Evolutionary conservation across 768 basidiomycete genomes (phyloP), one percentile per base, ranked within the genome.

Genomic region (Cyathus striatus): DNA sequence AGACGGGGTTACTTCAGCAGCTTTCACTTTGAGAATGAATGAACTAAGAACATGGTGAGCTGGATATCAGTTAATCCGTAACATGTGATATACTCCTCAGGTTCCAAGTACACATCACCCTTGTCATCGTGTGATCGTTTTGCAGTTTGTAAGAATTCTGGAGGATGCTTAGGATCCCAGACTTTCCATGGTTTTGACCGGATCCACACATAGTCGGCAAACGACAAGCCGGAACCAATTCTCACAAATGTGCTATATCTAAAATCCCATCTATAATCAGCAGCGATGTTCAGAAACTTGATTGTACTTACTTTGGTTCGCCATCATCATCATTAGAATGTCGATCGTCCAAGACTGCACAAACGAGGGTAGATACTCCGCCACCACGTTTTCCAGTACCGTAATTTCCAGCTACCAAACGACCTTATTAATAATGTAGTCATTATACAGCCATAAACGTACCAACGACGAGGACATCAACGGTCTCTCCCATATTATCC

Each of bases 401-500:
- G 56, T 90, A 97, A 55, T 90, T 87, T 1, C 86, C 95, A 44
- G 78, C 91, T 90, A 32, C 23, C 18, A 17, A 14, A 17, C 9
- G 4, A 24, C n/a, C n/a, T n/a, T n/a, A n/a, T n/a, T n/a, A n/a
- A n/a, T n/a, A n/a, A n/a, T n/a, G n/a, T n/a, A n/a, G n/a, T n/a
- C n/a, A n/a, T n/a, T n/a, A n/a, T n/a, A 6, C 4, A 33, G 23
- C 9, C 5, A 26, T 7, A 24, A 44, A 27, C 81, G 49, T 56
- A 84, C 90, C 90, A 24, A 98, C 80, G 18, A 98, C 92, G 6
- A 98, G 65, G 1, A 95, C 79, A 52, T 97, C 95, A 3, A 94
- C 83, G 0, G 87, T 93, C 65, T 96, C 92, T 5, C 90, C 91
- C 76, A 94, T 79, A 47, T 90, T 86, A 51, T 94, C 91, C 88